Base-by-base conservation (phyloP, 2,329 filamentous ascomycete genomes). In the Cucurbitaria berberidis region DNA sequence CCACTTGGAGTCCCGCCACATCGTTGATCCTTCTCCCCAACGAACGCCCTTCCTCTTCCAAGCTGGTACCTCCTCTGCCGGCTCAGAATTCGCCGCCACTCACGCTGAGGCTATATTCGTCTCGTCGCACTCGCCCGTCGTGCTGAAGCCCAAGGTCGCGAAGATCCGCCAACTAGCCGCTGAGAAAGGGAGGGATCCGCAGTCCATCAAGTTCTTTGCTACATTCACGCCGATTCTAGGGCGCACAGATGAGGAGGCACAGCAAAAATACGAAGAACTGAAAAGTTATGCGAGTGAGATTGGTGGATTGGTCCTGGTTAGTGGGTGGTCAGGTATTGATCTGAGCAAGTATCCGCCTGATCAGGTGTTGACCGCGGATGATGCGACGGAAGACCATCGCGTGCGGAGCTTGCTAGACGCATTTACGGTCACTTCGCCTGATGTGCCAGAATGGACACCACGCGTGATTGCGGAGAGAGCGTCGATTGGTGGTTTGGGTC, bases 51-150 rank as follows among this genome's bases (percentile, higher is more conserved):
- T 77, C 38, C 60, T 76, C 3, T 76, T 76, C 53, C 84, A 86
- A 56, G 84, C 84, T 0, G 85, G 85, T 0, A 85, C 83, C 0
- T 86, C 84, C 0, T 60, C 80, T 15, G 84, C 84, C 0, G 84
- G 85, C 0, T 82, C 80, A 1, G 72, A 74, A 0, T 87, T 87
- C 59, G 84, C 82, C 0, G 78, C 82, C 2, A 81, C 76, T 0
- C 84, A 86, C 53, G 84, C 84, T 1, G 84, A 87, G 71, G 84
- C 81, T 1, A 83, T 86, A 40, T 86, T 86, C 54, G 82, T 86
- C 3, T 82, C 81, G 0, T 78, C 78, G 0, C 83, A 85, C 62
- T 82, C 79, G 0, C 80, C 82, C 0, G 57, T 70, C 2, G 70
- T 83, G 0, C 71, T 85, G 3, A 69, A 74, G 1, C 80, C 81